phyloP scores from a whole-genome alignment of 2,329 filamentous ascomycete genomes.

The Teratosphaeria viscida region DNA sequence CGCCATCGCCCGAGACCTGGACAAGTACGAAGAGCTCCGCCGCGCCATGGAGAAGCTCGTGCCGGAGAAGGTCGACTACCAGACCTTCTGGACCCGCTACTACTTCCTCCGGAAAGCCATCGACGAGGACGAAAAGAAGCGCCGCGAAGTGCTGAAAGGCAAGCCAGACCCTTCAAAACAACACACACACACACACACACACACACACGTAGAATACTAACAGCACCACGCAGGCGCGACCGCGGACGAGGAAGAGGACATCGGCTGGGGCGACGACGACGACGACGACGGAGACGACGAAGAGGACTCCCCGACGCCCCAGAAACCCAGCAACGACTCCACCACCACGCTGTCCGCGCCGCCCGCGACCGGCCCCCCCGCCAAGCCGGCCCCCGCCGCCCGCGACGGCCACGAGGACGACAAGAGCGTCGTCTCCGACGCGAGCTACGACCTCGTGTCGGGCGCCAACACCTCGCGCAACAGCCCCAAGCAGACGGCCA shows the following conservation, averaged over 20 bases:
- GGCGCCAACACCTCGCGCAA: slow-evolving; percentile 60
- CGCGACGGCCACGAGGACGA: slow-evolving; percentile 69
- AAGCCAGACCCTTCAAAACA: slow-evolving; percentile 18
- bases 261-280: slow-evolving; percentile 65
- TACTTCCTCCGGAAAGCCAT: slow-evolving; percentile 90
- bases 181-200: not conserved
- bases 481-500: slow-evolving; percentile 46
- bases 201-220: not conserved
- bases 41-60: slow-evolving; percentile 90
- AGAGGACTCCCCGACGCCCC: slow-evolving; percentile 34
- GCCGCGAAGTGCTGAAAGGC: slow-evolving; percentile 88
- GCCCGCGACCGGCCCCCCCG: slow-evolving; percentile 25
- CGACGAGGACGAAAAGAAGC: slow-evolving; percentile 80
- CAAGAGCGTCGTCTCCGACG: slow-evolving; percentile 83
- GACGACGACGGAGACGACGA: slow-evolving; percentile 65
- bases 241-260: slow-evolving; percentile 61
- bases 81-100: slow-evolving; percentile 85
- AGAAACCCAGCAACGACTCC: slow-evolving; percentile 14
- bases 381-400: slow-evolving; percentile 46
- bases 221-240: slow-evolving; percentile 45
- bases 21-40: slow-evolving; percentile 76
- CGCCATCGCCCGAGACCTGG: slow-evolving; percentile 69
- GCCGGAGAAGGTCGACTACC: slow-evolving; percentile 84
- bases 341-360: slow-evolving; percentile 7
- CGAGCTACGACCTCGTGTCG: slow-evolving; percentile 83